Evolutionary conservation across 2,329 filamentous ascomycete genomes (phyloP).

Genomic region (Trichoderma endophyticum): DNA sequence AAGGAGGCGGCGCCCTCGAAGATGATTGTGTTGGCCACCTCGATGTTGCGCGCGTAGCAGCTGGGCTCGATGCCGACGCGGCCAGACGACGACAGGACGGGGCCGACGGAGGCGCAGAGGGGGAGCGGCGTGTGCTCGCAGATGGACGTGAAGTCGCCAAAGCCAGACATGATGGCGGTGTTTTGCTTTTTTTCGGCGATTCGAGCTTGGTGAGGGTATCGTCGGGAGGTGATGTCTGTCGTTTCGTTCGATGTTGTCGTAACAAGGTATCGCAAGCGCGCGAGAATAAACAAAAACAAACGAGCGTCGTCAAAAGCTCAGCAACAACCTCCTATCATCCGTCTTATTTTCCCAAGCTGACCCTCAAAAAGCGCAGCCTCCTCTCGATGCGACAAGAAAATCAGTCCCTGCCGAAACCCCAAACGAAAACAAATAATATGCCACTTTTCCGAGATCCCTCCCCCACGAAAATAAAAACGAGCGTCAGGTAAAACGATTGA

Average conservation of each 20-base stretch:
- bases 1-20: conserved; percentile 90
- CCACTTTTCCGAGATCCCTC: neutral
- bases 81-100: conserved; percentile 63
- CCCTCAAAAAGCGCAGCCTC: neutral
- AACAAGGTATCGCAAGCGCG: neutral
- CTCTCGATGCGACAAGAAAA: neutral
- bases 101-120: conserved; percentile 80
- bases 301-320: neutral
- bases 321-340: neutral
- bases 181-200: neutral
- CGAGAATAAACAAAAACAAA: neutral
- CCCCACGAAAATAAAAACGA: conserved; percentile 2
- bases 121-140: conserved; percentile 84
- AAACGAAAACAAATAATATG: neutral
- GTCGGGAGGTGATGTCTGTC: neutral
- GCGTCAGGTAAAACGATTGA: conserved; percentile 12
- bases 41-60: conserved; percentile 93
- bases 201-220: neutral
- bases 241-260: neutral
- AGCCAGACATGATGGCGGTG: conserved; percentile 64
- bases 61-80: conserved; percentile 78
- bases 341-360: neutral
- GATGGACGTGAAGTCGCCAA: conserved; percentile 85
- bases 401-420: no score
- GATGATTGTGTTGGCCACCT: conserved; percentile 96